These are phyloP conservation scores for Phellopilus nigrolimitatus DNA, from an alignment of 1,284 basidiomycete species.

Conservation along the genomic window DNA sequence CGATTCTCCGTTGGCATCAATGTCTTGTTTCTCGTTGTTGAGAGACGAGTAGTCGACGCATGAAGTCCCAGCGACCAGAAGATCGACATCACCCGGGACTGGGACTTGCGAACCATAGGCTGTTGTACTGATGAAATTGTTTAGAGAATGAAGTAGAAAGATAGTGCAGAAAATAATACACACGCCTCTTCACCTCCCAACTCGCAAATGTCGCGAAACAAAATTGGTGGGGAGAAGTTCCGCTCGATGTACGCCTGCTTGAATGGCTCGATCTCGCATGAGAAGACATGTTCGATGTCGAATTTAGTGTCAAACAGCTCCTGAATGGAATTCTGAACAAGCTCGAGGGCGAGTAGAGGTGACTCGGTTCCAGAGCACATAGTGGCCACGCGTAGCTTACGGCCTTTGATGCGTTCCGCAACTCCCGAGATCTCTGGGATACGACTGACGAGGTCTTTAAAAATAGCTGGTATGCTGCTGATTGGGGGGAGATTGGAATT, in stretches of 20 bases:
- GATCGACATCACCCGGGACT: conserved; percentile 88
- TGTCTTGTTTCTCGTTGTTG: conserved; percentile 89
- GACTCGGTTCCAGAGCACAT: conserved; percentile 99
- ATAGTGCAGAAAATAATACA: conserved; percentile 27
- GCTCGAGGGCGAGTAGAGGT: conserved; percentile 82
- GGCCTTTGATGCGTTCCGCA: conserved; percentile 68
- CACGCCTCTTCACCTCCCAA: conserved; percentile 76
- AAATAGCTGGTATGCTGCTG: conserved; percentile 77
- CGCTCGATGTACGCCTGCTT: conserved; percentile 98
- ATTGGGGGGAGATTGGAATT: conserved; percentile 76
- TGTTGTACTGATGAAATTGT: conserved; percentile 57
- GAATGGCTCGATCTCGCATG: conserved; percentile 97
- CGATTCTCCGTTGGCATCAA: conserved; percentile 84
- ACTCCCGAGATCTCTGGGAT: conserved; percentile 68
- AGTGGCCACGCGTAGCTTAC: conserved; percentile 88
- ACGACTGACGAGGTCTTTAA: conserved; percentile 74
- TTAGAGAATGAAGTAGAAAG: conserved; percentile 20
- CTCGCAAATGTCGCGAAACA: conserved; percentile 94
- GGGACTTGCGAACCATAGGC: conserved; percentile 85
- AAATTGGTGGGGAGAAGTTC: conserved; percentile 86
- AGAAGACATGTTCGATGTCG: conserved; percentile 89
- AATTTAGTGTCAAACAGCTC: conserved; percentile 66
- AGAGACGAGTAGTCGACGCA: conserved; percentile 96
- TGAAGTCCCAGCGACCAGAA: conserved; percentile 89
- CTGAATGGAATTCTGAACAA: conserved; percentile 73